Evolutionary conservation across 345 rosid species (phyloP).

Genomic region (Citrus medica): DNA sequence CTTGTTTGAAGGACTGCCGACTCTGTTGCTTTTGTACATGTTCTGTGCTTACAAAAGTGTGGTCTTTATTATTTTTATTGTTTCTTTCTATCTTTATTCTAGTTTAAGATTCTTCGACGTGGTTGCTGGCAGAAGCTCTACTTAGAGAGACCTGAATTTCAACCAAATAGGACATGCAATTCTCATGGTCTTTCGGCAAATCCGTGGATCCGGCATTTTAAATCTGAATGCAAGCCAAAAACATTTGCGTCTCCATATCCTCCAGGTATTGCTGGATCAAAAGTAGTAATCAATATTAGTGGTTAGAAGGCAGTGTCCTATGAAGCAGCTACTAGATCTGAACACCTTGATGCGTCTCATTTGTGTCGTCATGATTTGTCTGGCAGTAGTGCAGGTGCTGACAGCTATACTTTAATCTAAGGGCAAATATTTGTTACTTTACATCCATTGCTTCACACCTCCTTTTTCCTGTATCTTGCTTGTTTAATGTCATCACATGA

Average conservation of each 20-base stretch:
- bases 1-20: neutral
- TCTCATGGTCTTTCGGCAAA: constrained; percentile 35
- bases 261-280: constrained; percentile 20
- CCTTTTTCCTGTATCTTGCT: neutral
- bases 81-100: constrained; percentile 12
- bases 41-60: neutral
- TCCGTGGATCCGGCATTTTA: constrained; percentile 70
- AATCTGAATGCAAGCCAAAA: constrained; percentile 26
- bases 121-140: constrained; percentile 66
- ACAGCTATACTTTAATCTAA: neutral
- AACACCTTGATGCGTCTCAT: constrained; percentile 16
- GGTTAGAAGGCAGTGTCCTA: constrained; percentile 32
- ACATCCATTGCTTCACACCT: neutral
- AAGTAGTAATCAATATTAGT: constrained; percentile 21
- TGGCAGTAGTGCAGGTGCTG: constrained; percentile 42
- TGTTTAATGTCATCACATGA: neutral
- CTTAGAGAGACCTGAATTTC: constrained; percentile 46
- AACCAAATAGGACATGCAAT: constrained; percentile 18
- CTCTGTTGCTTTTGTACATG: neutral
- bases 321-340: constrained; percentile 28
- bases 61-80: neutral
- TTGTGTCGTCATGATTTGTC: constrained; percentile 21
- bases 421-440: neutral
- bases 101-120: constrained; percentile 73
- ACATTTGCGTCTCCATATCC: constrained; percentile 4